phyloP scores from a whole-genome alignment of 768 basidiomycete species.

The Albatrellus ellisii region DNA sequence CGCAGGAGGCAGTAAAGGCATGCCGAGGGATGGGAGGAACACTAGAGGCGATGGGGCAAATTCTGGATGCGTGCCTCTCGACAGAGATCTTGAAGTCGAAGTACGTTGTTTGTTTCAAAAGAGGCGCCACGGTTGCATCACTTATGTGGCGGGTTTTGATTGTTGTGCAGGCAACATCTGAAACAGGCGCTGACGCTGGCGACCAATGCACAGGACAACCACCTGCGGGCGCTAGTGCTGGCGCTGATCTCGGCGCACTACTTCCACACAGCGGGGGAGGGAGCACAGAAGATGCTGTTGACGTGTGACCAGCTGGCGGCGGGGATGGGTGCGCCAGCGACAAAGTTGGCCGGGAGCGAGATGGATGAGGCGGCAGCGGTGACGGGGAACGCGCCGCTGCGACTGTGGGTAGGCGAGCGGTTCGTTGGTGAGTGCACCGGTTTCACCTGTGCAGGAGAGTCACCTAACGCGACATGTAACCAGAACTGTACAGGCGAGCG shows the following conservation, averaged over 20 bases:
- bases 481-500: conserved; percentile 46
- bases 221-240: conserved; percentile 57
- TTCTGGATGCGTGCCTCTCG: conserved; percentile 35
- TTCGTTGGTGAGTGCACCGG: conserved; percentile 38
- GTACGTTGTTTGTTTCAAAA: conserved; percentile 24
- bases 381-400: conserved; percentile 38
- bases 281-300: conserved; percentile 50
- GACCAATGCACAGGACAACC: conserved; percentile 50
- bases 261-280: conserved; percentile 53
- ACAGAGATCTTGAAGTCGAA: conserved; percentile 49
- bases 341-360: conserved; percentile 10
- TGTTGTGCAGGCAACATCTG: conserved; percentile 36
- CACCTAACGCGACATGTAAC: conserved; percentile 1
- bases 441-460: neutral
- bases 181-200: conserved; percentile 47
- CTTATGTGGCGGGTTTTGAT: neutral
- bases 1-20: conserved; percentile 13
- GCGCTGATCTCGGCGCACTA: conserved; percentile 61
- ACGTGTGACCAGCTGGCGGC: conserved; percentile 61
- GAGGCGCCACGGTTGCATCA: neutral
- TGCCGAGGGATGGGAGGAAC: conserved; percentile 40
- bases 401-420: conserved; percentile 64
- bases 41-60: conserved; percentile 38
- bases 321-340: conserved; percentile 43
- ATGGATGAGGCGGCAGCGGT: conserved; percentile 11